A percentile compares a stretch with the other conserved stretches of the same genome.
Conservation (phyloP, 2,329 filamentous ascomycete species). For the Pseudogymnoascus sp. region DNA sequence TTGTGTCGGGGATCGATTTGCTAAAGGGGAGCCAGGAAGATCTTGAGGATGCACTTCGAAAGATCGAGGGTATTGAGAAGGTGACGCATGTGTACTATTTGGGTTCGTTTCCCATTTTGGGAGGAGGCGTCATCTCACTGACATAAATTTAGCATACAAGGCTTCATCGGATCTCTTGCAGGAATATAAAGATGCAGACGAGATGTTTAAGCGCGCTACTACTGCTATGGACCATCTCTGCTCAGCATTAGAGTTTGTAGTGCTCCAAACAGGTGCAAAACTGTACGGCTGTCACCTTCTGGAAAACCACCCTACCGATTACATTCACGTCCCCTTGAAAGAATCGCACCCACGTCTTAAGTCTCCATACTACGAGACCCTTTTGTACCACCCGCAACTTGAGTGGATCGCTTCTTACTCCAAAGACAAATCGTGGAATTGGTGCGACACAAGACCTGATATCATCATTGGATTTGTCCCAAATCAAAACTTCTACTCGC, state of each 20-base stretch:
- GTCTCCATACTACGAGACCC: conserved; percentile 28
- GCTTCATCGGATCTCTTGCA: conserved; percentile 31
- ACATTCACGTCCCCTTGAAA: conserved; percentile 28
- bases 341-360: conserved; percentile 29
- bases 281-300: conserved; percentile 36
- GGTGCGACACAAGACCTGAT: conserved; percentile 34
- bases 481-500: conserved; percentile 33
- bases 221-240: conserved; percentile 29
- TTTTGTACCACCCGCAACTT: conserved; percentile 36
- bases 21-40: conserved; percentile 32
- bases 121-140: neutral
- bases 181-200: conserved; percentile 32
- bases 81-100: conserved; percentile 38
- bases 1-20: conserved; percentile 36
- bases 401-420: conserved; percentile 31
- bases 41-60: conserved; percentile 29
- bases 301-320: conserved; percentile 30
- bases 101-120: conserved; percentile 18
- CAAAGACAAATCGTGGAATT: conserved; percentile 32
- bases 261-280: conserved; percentile 31
- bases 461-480: conserved; percentile 36
- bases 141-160: conserved; percentile 30
- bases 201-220: conserved; percentile 34
- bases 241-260: conserved; percentile 30
- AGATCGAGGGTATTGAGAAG: conserved; percentile 29